Percentiles rank a stretch among this genome's conserved stretches.
Conservation (phyloP, 306 rosid species). For the Quercus glauca region DNA sequence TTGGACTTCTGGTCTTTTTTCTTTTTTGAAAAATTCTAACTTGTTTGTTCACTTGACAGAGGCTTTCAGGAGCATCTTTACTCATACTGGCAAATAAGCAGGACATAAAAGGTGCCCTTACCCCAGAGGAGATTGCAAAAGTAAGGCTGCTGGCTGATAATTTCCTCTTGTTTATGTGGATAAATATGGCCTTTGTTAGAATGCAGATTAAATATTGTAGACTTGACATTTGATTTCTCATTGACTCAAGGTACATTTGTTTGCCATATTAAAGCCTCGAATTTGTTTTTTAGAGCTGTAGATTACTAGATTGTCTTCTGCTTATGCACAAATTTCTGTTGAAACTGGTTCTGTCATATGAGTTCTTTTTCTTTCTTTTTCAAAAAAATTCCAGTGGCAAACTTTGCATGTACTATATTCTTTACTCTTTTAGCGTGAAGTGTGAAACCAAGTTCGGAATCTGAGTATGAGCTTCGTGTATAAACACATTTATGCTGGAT, state of each 20-base stretch:
- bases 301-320: neutral
- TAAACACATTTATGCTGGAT: neutral
- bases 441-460: neutral
- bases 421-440: neutral
- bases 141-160: constrained; percentile 29
- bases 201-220: neutral
- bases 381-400: neutral
- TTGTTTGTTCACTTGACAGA: constrained; percentile 39
- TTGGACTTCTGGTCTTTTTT: neutral
- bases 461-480: neutral
- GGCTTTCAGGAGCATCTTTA: constrained; percentile 84
- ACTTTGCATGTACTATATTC: neutral
- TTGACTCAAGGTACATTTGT: neutral
- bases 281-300: neutral
- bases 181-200: neutral
- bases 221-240: neutral
- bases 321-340: neutral
- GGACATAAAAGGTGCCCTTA: constrained; percentile 79
- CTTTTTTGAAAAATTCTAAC: neutral
- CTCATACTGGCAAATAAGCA: constrained; percentile 91
- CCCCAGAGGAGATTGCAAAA: constrained; percentile 70
- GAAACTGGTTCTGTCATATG: neutral
- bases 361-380: neutral
- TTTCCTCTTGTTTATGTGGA: neutral
- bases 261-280: neutral